phyloP scores from a whole-genome alignment of 2,329 filamentous ascomycete genomes.

The Geoglossum cookeanum region DNA sequence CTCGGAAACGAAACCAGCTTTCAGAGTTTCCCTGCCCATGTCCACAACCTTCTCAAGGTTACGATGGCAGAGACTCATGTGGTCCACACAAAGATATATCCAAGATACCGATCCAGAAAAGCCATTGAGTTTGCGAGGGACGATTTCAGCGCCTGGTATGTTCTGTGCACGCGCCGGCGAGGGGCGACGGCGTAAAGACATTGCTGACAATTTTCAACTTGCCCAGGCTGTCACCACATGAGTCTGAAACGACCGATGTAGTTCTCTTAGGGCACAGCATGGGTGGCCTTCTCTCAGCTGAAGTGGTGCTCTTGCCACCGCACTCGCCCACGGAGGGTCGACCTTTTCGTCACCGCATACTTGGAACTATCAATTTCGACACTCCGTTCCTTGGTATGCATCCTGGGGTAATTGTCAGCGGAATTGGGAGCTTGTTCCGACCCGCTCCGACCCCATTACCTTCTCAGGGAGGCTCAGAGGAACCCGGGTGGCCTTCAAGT shows the following conservation, averaged over 20 bases:
- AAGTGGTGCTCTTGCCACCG: slow-evolving; percentile 45
- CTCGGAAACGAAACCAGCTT: slow-evolving; percentile 80
- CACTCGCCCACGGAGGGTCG: slow-evolving; percentile 12
- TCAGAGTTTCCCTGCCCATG: slow-evolving; percentile 68
- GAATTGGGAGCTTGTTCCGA: slow-evolving; percentile 58
- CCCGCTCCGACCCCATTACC: slow-evolving; percentile 20
- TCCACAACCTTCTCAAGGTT: slow-evolving; percentile 54
- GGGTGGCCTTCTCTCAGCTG: slow-evolving; percentile 67
- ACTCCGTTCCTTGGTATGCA: slow-evolving; percentile 78
- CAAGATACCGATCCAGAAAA: slow-evolving; percentile 57
- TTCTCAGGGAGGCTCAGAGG: not conserved
- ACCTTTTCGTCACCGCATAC: slow-evolving; percentile 50
- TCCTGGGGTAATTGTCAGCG: slow-evolving; percentile 67
- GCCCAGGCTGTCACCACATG: slow-evolving; percentile 51
- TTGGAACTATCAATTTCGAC: slow-evolving; percentile 69
- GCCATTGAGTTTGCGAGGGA: slow-evolving; percentile 55
- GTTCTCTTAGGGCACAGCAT: slow-evolving; percentile 78
- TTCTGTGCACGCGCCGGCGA: not conserved
- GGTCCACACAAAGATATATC: slow-evolving; percentile 75
- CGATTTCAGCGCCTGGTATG: slow-evolving; percentile 60
- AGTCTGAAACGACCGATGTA: slow-evolving; percentile 54
- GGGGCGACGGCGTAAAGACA: not conserved
- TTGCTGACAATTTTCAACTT: not conserved
- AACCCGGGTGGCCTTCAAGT: not conserved
- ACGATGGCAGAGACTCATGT: slow-evolving; percentile 53